Conservation (phyloP, 2,329 filamentous ascomycete genomes). For the Fusarium pininemorale region DNA sequence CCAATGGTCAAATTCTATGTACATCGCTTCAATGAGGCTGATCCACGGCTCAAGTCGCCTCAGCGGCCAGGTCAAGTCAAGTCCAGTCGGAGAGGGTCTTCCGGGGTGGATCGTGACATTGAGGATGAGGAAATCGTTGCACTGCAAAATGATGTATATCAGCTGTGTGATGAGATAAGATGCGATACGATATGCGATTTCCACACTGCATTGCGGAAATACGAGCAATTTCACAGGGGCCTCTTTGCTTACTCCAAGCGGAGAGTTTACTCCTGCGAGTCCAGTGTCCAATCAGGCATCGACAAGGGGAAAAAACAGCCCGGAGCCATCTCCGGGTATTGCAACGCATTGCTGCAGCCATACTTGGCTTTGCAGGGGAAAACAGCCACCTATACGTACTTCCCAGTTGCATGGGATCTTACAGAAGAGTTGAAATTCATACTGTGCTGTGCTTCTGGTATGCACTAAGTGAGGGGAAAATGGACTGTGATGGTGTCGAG, state of each 20-base stretch:
- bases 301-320: not conserved
- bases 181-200: not conserved
- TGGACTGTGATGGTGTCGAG: slow-evolving; percentile 13
- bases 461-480: slow-evolving; percentile 5
- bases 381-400: not conserved
- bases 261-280: slow-evolving; percentile 39
- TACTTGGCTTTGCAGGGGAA: not conserved
- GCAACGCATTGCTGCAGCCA: not conserved
- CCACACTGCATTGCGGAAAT: not conserved
- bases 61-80: slow-evolving; percentile 9
- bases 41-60: not conserved
- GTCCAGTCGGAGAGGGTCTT: slow-evolving; percentile 35
- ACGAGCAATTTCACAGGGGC: slow-evolving; percentile 3
- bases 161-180: not conserved
- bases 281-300: not conserved
- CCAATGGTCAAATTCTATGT: not conserved
- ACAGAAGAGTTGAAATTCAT: not conserved
- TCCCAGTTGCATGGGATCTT: slow-evolving; percentile 23
- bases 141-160: not conserved
- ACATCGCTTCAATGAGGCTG: not conserved
- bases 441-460: not conserved
- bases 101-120: slow-evolving; percentile 17
- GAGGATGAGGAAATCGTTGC: not conserved
- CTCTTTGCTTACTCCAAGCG: not conserved
- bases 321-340: not conserved